Base-by-base conservation (phyloP, 2,329 filamentous ascomycete species). In the Diaporthe aspalathi region DNA sequence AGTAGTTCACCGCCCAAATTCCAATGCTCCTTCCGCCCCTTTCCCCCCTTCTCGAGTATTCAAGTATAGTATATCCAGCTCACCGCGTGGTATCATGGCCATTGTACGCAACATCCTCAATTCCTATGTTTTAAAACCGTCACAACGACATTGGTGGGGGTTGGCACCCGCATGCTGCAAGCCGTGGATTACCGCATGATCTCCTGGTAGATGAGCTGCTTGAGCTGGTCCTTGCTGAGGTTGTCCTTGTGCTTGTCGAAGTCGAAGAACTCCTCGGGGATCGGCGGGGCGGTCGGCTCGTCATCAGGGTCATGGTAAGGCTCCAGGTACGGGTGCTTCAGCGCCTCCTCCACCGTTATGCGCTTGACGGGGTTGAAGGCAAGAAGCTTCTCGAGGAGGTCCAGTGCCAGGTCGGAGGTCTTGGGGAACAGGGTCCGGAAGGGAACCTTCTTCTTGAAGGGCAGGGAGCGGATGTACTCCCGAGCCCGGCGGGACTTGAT, bases 241-340 rank as follows among this genome's bases (percentile, higher is more conserved):
- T 92, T 96, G 83, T 99, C 96, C 90, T 99, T 99, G 88, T 98
- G 97, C 89, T 98, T 98, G 84, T 99, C 96, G 83, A 99, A 99
- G 84, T 99, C 96, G 81, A 99, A 99, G 87, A 99, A 99, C 82
- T 97, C 95, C 82, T 98, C 95, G 27, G 96, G 96, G 78, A 99
- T 99, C 27, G 96, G 95, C 53, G 95, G 93, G 22, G 96, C 96
- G 16, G 94, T 98, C 63, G 96, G 96, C 88, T 99, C 96, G 80
- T 99, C 96, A 80, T 98, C 96, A 8, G 96, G 96, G 81, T 99
- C 96, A 82, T 99, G 96, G 84, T 99, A 99, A 7, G 96, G 96
- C 86, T 99, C 96, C 43, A 99, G 90, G 84, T 99, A 99, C 6
- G 96, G 95, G 84, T 99, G 96, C 84, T 96, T 97, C 75, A 99